Evolutionary conservation across 2,329 filamentous ascomycete genomes (phyloP).

Genomic region (Verticillium klebahnii): DNA sequence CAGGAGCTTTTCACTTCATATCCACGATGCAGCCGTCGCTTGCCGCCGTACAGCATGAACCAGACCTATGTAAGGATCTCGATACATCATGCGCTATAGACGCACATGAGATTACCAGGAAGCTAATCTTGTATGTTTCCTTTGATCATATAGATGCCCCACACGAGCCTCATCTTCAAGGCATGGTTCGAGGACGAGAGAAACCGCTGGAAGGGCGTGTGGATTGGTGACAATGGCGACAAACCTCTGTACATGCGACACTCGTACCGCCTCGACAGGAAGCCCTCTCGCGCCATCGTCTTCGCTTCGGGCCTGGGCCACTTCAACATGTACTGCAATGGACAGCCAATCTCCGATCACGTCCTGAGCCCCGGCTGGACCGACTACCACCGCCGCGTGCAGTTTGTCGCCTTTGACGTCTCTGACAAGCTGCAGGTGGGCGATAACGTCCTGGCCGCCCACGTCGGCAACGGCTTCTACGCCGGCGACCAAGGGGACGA

Average conservation of each 20-base stretch:
- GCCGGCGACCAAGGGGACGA: constrained; percentile 34
- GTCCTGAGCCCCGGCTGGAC: constrained; percentile 33
- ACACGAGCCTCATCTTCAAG: constrained; percentile 33
- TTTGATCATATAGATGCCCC: constrained; percentile 25
- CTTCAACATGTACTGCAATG: constrained; percentile 32
- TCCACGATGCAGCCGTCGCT: constrained; percentile 23
- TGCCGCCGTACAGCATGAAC: constrained; percentile 36
- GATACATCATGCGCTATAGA: not conserved
- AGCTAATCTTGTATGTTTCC: not conserved
- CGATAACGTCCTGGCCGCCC: constrained; percentile 32
- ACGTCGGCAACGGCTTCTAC: constrained; percentile 39
- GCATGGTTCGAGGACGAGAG: constrained; percentile 34
- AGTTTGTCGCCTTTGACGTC: constrained; percentile 38
- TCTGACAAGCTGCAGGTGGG: constrained; percentile 24
- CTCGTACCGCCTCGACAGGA: constrained; percentile 19
- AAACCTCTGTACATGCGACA: constrained; percentile 34
- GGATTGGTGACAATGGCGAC: constrained; percentile 33
- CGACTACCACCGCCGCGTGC: constrained; percentile 33
- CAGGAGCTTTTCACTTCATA: constrained; percentile 35
- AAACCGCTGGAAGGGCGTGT: constrained; percentile 34
- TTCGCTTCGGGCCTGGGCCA: constrained; percentile 34
- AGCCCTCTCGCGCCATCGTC: constrained; percentile 25
- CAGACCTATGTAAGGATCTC: constrained; percentile 25
- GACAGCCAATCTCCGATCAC: constrained; percentile 25
- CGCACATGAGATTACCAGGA: not conserved